phyloP scores from a whole-genome alignment of 257 asterid genomes.

The Solanum ossicruentum region DNA sequence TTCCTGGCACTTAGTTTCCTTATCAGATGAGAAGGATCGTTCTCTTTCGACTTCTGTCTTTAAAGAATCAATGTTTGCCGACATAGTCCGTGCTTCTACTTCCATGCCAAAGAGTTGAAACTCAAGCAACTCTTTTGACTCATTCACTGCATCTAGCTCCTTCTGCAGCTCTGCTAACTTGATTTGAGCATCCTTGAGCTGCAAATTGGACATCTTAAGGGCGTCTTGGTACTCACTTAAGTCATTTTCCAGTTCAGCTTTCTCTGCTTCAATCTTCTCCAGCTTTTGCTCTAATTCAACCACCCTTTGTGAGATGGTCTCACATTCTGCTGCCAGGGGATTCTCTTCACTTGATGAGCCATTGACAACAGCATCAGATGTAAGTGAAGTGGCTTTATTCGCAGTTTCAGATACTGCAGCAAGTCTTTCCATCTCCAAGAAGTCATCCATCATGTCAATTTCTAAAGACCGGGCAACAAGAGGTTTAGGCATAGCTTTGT shows the following conservation, averaged over 20 bases:
- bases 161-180: constrained; percentile 30
- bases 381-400: constrained; percentile 14
- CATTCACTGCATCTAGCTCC: constrained; percentile 25
- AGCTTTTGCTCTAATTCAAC: constrained; percentile 47
- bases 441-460: constrained; percentile 80
- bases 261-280: constrained; percentile 34
- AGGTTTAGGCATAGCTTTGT: constrained; percentile 21
- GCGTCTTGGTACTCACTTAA: constrained; percentile 26
- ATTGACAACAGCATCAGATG: constrained; percentile 13
- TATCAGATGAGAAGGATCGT: constrained; percentile 21
- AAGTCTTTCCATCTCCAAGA: constrained; percentile 76
- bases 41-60: constrained; percentile 30
- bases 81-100: constrained; percentile 38
- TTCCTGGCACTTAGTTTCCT: constrained; percentile 32
- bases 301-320: constrained; percentile 23
- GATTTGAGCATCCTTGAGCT: constrained; percentile 21
- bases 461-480: constrained; percentile 24
- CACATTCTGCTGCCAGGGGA: constrained; percentile 25
- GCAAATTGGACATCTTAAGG: constrained; percentile 19
- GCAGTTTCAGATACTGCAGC: constrained; percentile 45
- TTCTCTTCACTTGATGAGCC: constrained; percentile 23
- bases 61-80: constrained; percentile 25
- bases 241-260: constrained; percentile 25
- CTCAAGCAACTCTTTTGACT: constrained; percentile 41
- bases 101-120: constrained; percentile 44